Evolutionary conservation across 2,329 filamentous ascomycete species (phyloP), one percentile per base, ranked within the genome.

Genomic region (Trichoderma pleuroti): DNA sequence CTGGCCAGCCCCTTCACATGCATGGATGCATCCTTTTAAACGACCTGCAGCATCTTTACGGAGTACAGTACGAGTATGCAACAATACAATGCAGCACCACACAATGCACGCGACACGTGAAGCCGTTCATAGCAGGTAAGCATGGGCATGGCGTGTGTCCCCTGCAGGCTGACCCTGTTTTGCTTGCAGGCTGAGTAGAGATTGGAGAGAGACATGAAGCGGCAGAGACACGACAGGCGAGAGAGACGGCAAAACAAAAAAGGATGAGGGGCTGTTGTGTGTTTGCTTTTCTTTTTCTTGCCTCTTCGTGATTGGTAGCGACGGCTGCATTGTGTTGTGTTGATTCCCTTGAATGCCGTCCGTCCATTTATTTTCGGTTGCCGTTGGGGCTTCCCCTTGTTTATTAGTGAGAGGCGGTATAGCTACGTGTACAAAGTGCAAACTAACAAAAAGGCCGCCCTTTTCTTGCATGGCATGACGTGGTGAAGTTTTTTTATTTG

Each of bases 71-170:
- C 36, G n/a, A n/a, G n/a, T n/a, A n/a, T n/a, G 16, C 36, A 46
- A n/a, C 39, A 46, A 46, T 18, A 46, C 60, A 42, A 14, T 5
- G 54, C 34, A 42, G 46, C 39, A 65, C 28, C 11, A 54, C 64
- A 14, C 46, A 52, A 52, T 67, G 62, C 62, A 64, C 52, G 62
- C 52, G 32, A 54, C 57, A 69, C 66, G 66, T 68, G 66, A 68
- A 57, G 56, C 28, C 39, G 28, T 62, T 57, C 36, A 39, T 39
- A 52, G 24, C 10, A 61, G 32, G 42, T 49, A 49, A 49, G 57
- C 56, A 68, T 28, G 30, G 39, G 24, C n/a, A n/a, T 14, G 34
- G 34, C 34, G 34, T 14, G 28, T n/a, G 39, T n/a, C 42, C 42
- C 61, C 30, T 65, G 62, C 62, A 65, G n/a, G 8, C 39, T 63